phyloP scores from a whole-genome alignment of 129 eudicot species.

The Helianthus tuberosus region DNA sequence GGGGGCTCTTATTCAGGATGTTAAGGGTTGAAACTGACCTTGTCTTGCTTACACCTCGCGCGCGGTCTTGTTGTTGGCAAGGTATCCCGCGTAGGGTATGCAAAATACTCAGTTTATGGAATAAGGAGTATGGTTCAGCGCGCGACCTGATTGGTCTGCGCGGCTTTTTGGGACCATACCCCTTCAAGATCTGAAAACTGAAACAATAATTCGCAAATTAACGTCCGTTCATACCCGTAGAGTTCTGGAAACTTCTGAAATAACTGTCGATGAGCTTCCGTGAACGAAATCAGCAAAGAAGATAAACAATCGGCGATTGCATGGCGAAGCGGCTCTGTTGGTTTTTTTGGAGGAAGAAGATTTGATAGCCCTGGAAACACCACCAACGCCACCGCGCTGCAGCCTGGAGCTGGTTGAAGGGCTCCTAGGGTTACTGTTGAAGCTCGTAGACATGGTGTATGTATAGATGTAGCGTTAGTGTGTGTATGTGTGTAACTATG shows the following conservation, averaged over 20 bases:
- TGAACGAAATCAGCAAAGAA: slow-evolving; percentile 58
- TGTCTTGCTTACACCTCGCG: no score
- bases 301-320: slow-evolving; percentile 94
- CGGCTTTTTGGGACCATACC: no score
- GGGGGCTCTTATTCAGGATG: no score
- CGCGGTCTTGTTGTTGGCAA: no score
- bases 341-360: slow-evolving; percentile 86
- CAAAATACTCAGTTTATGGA: no score
- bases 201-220: slow-evolving; percentile 18
- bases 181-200: slow-evolving; percentile 48
- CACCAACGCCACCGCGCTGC: slow-evolving; percentile 57
- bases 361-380: slow-evolving; percentile 66
- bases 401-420: slow-evolving; percentile 64
- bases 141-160: no score
- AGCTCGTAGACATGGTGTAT: slow-evolving; percentile 56
- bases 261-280: slow-evolving; percentile 47
- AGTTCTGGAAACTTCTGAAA: slow-evolving; percentile 86
- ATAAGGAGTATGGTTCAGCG: no score
- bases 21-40: no score
- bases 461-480: slow-evolving; percentile 32
- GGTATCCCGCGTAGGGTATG: no score
- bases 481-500: slow-evolving; percentile 9
- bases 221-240: slow-evolving; percentile 59
- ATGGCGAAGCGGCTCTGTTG: slow-evolving; percentile 97
- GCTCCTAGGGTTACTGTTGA: slow-evolving; percentile 70